phyloP scores from a whole-genome alignment of 768 basidiomycete species.

The Austroboletus eburneus region DNA sequence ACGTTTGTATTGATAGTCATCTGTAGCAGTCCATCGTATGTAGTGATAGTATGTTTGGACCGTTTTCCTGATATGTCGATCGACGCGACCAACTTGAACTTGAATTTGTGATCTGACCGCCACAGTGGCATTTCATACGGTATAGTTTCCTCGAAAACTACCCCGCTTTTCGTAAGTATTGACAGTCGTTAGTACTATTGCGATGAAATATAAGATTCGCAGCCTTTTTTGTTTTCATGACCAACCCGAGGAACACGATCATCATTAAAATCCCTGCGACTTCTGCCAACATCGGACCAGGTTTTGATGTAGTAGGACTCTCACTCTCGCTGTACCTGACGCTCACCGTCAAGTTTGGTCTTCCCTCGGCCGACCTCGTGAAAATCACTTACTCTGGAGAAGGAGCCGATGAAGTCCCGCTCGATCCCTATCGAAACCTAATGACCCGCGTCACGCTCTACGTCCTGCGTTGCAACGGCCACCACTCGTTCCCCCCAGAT shows the following conservation, averaged over 20 bases:
- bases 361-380: constrained; percentile 46
- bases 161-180: constrained; percentile 6
- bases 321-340: constrained; percentile 85
- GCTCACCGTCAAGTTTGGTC: constrained; percentile 54
- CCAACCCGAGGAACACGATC: constrained; percentile 35
- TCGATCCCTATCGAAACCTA: constrained; percentile 94
- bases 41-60: too few relatives aligned
- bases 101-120: too few relatives aligned
- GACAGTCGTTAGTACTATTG: too few relatives aligned
- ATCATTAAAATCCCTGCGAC: constrained; percentile 91
- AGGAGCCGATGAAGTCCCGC: constrained; percentile 86
- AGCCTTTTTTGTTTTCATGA: constrained; percentile 22
- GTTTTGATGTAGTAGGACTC: constrained; percentile 99
- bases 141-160: too few relatives aligned
- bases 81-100: too few relatives aligned
- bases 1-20: constrained; percentile 11
- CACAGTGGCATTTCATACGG: too few relatives aligned
- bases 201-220: not conserved
- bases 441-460: constrained; percentile 97
- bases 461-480: constrained; percentile 84
- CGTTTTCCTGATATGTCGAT: constrained; percentile 13
- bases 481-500: constrained; percentile 70
- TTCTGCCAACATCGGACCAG: constrained; percentile 97
- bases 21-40: not conserved
- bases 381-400: constrained; percentile 79